Conservation (phyloP, 1,284 basidiomycete species). For the Leucoagaricus sp. region DNA sequence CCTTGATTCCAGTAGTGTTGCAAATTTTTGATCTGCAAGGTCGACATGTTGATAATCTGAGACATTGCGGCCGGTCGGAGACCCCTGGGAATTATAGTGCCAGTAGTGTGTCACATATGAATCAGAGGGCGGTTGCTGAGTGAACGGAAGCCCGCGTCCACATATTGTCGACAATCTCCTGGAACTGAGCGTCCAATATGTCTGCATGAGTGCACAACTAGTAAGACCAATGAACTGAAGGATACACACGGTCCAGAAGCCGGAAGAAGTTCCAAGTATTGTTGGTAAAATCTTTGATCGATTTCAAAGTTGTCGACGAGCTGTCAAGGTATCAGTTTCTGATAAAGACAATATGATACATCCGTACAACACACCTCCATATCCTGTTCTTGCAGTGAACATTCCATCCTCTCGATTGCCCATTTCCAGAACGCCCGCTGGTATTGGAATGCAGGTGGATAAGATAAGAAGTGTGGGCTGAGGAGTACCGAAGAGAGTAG, state of each 20-base stretch:
- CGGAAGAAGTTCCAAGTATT: slow-evolving; percentile 51
- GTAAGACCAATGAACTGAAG: not conserved
- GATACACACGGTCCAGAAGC: slow-evolving; percentile 36
- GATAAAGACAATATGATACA: not conserved
- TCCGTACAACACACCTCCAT: slow-evolving; percentile 21
- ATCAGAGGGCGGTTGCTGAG: slow-evolving; percentile 41
- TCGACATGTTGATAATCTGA: slow-evolving; percentile 18
- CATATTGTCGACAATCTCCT: slow-evolving; percentile 24
- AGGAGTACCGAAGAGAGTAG: slow-evolving; percentile 52
- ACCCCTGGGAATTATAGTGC: slow-evolving; percentile 24
- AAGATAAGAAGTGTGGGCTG: slow-evolving; percentile 51
- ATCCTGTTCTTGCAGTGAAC: slow-evolving; percentile 42
- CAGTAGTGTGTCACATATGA: slow-evolving; percentile 72
- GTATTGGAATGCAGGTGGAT: slow-evolving; percentile 63
- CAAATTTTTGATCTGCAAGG: slow-evolving; percentile 34
- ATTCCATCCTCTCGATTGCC: slow-evolving; percentile 56
- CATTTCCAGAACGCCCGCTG: slow-evolving; percentile 74
- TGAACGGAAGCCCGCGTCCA: slow-evolving; percentile 26
- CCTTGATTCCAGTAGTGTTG: slow-evolving; percentile 70
- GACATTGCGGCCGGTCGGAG: not conserved
- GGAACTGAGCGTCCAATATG: slow-evolving; percentile 21
- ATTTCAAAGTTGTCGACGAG: slow-evolving; percentile 56
- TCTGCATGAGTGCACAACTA: slow-evolving; percentile 17
- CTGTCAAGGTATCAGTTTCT: not conserved
- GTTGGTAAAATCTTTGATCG: slow-evolving; percentile 61